These are phyloP conservation scores for Viridothelium virens DNA, from an alignment of 495 filamentous ascomycete species.

Conservation along the genomic window DNA sequence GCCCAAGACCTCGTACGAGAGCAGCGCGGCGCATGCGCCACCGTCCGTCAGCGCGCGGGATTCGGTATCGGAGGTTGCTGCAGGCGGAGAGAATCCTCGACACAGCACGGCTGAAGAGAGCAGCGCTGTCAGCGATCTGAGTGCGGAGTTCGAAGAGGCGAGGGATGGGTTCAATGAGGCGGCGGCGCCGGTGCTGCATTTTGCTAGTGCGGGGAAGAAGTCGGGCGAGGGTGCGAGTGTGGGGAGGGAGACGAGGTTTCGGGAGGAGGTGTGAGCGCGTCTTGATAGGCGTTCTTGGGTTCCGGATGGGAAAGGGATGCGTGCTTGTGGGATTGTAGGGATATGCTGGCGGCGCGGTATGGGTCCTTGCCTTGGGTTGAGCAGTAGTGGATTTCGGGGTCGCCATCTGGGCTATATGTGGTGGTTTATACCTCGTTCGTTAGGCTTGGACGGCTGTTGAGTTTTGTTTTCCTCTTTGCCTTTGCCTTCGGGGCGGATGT, in stretches of 20 bases:
- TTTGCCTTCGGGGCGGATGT: neutral
- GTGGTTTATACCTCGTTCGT: neutral
- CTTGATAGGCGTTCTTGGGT: neutral
- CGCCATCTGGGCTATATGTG: neutral
- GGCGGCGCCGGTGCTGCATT: constrained; percentile 24
- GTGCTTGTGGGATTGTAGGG: neutral
- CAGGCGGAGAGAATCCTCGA: neutral
- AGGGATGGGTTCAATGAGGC: constrained; percentile 27
- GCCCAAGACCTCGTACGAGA: neutral
- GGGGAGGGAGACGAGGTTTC: constrained; percentile 25
- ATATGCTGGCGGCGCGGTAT: neutral
- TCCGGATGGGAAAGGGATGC: too few relatives aligned
- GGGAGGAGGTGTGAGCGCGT: constrained; percentile 23
- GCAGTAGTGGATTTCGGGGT: neutral
- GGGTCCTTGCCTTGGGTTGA: neutral
- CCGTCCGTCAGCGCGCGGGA: neutral
- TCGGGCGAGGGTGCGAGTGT: constrained; percentile 17
- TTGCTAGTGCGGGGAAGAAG: constrained; percentile 21
- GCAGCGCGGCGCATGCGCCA: neutral
- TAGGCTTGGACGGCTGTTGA: neutral
- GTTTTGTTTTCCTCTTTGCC: neutral
- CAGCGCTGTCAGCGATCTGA: constrained; percentile 12
- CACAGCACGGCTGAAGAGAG: neutral
- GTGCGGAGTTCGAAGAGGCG: constrained; percentile 27
- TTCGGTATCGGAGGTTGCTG: neutral